phyloP scores from a whole-genome alignment of 768 basidiomycete species.

The Podaxis sp. region DNA sequence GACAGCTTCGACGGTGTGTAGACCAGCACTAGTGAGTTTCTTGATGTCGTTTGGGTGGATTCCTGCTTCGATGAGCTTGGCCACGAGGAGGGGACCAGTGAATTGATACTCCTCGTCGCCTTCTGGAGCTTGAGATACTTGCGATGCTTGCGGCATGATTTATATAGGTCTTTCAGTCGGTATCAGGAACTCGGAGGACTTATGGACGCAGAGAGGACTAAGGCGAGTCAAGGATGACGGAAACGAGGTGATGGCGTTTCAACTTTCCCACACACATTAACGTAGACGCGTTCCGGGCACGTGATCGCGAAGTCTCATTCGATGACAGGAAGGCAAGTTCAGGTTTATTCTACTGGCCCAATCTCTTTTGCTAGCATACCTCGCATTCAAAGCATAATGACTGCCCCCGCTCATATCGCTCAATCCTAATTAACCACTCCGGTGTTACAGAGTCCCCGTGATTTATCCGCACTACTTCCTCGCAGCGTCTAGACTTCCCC shows the following conservation, averaged over 20 bases:
- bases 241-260: slow-evolving; percentile 14
- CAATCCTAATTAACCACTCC: too few relatives aligned
- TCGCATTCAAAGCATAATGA: too few relatives aligned
- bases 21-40: slow-evolving; percentile 90
- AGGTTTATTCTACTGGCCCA: too few relatives aligned
- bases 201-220: not conserved
- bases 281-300: slow-evolving; percentile 29
- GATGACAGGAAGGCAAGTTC: not conserved
- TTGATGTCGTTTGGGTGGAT: slow-evolving; percentile 90
- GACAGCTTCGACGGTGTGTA: slow-evolving; percentile 92
- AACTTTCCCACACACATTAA: slow-evolving; percentile 28
- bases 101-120: slow-evolving; percentile 56
- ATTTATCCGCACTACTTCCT: too few relatives aligned
- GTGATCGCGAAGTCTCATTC: slow-evolving; percentile 22
- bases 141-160: slow-evolving; percentile 58
- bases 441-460: too few relatives aligned
- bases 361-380: too few relatives aligned
- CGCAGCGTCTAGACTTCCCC: too few relatives aligned
- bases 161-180: not conserved
- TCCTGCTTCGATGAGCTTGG: slow-evolving; percentile 85
- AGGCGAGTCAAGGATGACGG: slow-evolving; percentile 14
- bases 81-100: slow-evolving; percentile 81
- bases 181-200: not conserved
- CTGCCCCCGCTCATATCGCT: too few relatives aligned
- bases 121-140: slow-evolving; percentile 45